Conservation (phyloP, 805 yeast genomes). For the Starmerella davenportii region DNA sequence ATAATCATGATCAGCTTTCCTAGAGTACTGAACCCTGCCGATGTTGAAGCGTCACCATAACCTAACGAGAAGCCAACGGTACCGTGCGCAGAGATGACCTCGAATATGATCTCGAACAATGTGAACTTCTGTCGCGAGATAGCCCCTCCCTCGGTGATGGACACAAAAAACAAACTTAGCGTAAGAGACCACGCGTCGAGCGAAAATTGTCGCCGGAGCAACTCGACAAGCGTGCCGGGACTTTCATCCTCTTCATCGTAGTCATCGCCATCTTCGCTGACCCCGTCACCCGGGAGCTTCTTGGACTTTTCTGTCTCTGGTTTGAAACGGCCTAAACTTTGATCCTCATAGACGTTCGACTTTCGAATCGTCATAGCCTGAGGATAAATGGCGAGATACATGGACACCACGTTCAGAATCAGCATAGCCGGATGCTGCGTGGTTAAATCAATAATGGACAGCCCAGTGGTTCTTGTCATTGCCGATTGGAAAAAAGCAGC, state of each 20-base stretch:
- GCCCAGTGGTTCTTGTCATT: slow-evolving; percentile 88
- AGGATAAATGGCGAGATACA: slow-evolving; percentile 94
- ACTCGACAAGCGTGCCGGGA: slow-evolving; percentile 28
- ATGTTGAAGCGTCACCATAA: slow-evolving; percentile 55
- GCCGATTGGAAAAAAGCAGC: slow-evolving; percentile 84
- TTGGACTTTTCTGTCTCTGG: slow-evolving; percentile 5
- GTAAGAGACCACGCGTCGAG: slow-evolving; percentile 90
- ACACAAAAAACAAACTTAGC: slow-evolving; percentile 66
- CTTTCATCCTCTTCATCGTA: slow-evolving; percentile 15
- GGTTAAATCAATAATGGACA: slow-evolving; percentile 52
- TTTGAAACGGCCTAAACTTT: slow-evolving; percentile 74
- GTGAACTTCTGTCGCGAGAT: slow-evolving; percentile 21
- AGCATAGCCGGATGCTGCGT: slow-evolving; percentile 76
- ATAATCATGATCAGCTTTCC: slow-evolving; percentile 75
- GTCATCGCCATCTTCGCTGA: slow-evolving; percentile 4
- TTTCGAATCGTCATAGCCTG: slow-evolving; percentile 90
- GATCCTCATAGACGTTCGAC: slow-evolving; percentile 96
- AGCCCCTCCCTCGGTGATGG: slow-evolving; percentile 64
- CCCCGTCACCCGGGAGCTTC: neutral
- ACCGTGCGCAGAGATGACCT: slow-evolving; percentile 87
- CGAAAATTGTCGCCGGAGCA: slow-evolving; percentile 77
- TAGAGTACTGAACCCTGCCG: slow-evolving; percentile 49
- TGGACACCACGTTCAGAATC: slow-evolving; percentile 87
- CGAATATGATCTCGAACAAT: slow-evolving; percentile 55
- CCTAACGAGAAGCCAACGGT: slow-evolving; percentile 90